Evolutionary conservation across 1,139 yeast genomes (phyloP).

Genomic region (Blastobotrys illinoisensis): DNA sequence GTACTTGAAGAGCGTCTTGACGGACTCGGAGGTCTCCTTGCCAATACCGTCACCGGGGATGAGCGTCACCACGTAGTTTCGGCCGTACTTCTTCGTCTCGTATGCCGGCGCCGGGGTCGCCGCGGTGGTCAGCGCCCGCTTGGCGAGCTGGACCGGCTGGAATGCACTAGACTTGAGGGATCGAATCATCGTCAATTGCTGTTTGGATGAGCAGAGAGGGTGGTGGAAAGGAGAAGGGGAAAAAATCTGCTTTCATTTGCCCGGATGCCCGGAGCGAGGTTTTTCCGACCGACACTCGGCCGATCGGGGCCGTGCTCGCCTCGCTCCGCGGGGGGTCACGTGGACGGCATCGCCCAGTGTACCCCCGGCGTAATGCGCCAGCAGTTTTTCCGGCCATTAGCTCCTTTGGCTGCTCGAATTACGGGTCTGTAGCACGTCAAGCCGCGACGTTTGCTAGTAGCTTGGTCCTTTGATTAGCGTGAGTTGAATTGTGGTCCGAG

Average conservation of each 20-base stretch:
- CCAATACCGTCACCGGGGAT: conserved; percentile 98
- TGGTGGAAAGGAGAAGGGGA: conserved; percentile 1
- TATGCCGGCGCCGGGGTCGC: conserved; percentile 30
- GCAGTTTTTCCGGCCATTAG: neutral
- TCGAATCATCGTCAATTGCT: neutral
- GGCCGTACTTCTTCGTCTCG: conserved; percentile 90
- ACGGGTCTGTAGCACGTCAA: too few species aligned
- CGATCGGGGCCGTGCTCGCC: conserved; percentile 1
- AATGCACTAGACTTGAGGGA: neutral
- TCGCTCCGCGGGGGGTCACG: neutral
- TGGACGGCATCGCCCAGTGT: neutral
- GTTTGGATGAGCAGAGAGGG: neutral
- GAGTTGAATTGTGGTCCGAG: neutral
- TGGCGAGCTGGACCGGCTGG: conserved; percentile 12
- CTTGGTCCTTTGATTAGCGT: neutral
- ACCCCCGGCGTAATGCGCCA: neutral
- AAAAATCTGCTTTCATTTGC: conserved; percentile 1
- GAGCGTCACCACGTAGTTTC: conserved; percentile 84
- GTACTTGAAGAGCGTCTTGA: conserved; percentile 79
- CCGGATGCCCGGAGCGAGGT: neutral
- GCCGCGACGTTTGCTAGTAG: too few species aligned
- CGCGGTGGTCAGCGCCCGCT: conserved; percentile 20
- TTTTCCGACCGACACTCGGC: neutral
- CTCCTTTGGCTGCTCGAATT: too few species aligned
- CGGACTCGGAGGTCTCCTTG: conserved; percentile 91